Evolutionary conservation across 306 rosid genomes (phyloP).

Genomic region (Rosa lucieae): DNA sequence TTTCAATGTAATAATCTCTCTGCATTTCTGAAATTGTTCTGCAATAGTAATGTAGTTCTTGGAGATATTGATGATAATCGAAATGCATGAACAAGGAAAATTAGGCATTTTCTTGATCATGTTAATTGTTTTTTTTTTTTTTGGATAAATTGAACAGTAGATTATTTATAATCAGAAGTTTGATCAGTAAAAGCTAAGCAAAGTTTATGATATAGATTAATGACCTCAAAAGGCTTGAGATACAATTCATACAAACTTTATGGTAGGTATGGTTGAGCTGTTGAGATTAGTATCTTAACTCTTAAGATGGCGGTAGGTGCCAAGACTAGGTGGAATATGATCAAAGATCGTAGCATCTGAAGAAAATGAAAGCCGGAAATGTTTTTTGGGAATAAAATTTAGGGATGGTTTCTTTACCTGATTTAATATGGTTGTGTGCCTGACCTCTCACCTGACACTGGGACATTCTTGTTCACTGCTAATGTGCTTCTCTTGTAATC

Average conservation of each 20-base stretch:
- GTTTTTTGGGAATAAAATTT: not conserved
- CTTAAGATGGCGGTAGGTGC: not conserved
- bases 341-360: not conserved
- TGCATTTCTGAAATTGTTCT: not conserved
- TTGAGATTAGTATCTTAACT: not conserved
- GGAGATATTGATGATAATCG: not conserved
- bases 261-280: not conserved
- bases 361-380: not conserved
- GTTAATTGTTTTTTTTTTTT: not conserved
- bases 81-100: not conserved
- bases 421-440: not conserved
- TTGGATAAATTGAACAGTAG: not conserved
- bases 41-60: not conserved
- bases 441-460: not conserved
- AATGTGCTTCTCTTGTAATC: not conserved
- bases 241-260: not conserved
- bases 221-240: not conserved
- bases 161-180: not conserved
- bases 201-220: not conserved
- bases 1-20: slow-evolving; percentile 55
- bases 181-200: not conserved
- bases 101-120: not conserved
- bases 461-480: not conserved
- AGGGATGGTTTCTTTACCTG: not conserved
- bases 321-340: not conserved